phyloP scores from a whole-genome alignment of 306 rosid species.

The Spatholobus suberectus region DNA sequence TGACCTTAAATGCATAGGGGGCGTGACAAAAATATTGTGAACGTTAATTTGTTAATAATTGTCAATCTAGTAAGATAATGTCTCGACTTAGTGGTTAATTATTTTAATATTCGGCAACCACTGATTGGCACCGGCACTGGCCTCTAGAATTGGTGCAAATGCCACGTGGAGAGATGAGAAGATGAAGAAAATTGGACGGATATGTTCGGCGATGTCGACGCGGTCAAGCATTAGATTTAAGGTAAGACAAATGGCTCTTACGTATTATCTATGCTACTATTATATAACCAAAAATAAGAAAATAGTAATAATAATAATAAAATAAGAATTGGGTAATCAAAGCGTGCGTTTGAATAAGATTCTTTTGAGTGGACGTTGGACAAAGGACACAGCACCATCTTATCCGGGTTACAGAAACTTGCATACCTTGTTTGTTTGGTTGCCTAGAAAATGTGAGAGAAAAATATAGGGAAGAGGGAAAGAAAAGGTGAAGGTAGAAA shows the following conservation, averaged over 20 bases:
- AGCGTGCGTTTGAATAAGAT: constrained; percentile 57
- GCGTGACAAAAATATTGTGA: constrained; percentile 48
- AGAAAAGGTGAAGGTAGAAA: background rate
- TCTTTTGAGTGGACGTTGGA: constrained; percentile 56
- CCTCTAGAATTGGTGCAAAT: constrained; percentile 33
- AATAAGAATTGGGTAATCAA: constrained; percentile 24
- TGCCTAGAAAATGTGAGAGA: constrained; percentile 39
- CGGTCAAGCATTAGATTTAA: constrained; percentile 66
- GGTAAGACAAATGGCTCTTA: constrained; percentile 39
- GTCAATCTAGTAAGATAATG: constrained; percentile 42
- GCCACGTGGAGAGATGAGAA: constrained; percentile 85
- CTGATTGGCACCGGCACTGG: constrained; percentile 60
- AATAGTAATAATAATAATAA: background rate
- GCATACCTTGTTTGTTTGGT: constrained; percentile 42
- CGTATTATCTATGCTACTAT: constrained; percentile 19
- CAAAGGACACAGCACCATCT: constrained; percentile 59
- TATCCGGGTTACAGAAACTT: constrained; percentile 47
- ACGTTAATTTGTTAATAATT: constrained; percentile 31
- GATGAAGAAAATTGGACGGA: constrained; percentile 57
- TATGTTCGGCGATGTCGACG: constrained; percentile 71
- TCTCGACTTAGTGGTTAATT: background rate
- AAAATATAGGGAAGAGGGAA: background rate
- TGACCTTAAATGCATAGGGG: constrained; percentile 47
- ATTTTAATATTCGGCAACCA: constrained; percentile 38
- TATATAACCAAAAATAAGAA: background rate